Percentiles rank a stretch among this genome's conserved stretches.
These are phyloP conservation scores for Colletotrichum tabaci DNA, from an alignment of 2,329 filamentous ascomycete species.

Conservation along the genomic window DNA sequence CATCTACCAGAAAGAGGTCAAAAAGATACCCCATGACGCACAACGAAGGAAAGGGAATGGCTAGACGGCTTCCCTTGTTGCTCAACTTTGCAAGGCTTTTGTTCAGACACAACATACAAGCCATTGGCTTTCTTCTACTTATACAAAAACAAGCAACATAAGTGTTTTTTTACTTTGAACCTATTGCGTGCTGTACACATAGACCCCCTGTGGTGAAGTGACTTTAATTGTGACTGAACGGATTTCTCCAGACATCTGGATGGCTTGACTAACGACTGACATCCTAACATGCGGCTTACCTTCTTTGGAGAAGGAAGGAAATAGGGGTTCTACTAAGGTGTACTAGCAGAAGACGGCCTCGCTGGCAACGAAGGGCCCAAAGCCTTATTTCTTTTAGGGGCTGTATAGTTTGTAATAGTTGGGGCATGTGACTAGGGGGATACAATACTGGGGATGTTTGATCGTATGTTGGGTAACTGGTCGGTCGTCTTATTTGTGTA, in stretches of 20 bases:
- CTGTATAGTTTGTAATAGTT: too few species aligned
- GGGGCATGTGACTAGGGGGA: too few species aligned
- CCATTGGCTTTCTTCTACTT: slow-evolving; percentile 20
- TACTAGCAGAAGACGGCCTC: not conserved
- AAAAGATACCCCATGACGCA: slow-evolving; percentile 40
- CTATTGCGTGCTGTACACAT: not conserved
- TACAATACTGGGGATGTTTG: too few species aligned
- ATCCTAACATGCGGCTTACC: not conserved
- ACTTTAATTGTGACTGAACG: slow-evolving; percentile 6
- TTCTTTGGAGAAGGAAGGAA: not conserved
- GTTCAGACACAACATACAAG: slow-evolving; percentile 20
- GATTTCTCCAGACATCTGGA: slow-evolving; percentile 7
- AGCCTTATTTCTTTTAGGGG: too few species aligned
- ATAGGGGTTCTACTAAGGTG: slow-evolving; percentile 1
- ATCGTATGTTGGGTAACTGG: too few species aligned
- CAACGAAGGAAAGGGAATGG: slow-evolving; percentile 17
- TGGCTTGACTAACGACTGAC: slow-evolving; percentile 8
- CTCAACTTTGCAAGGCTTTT: slow-evolving; percentile 36
- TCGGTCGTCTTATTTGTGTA: too few species aligned
- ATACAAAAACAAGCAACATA: slow-evolving; percentile 21
- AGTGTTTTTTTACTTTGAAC: slow-evolving; percentile 10
- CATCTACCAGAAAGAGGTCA: slow-evolving; percentile 33
- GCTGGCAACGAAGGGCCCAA: too few species aligned
- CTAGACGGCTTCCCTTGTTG: slow-evolving; percentile 18
- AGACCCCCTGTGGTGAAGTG: not conserved